Evolutionary conservation across 768 basidiomycete species (phyloP), one percentile per base, ranked within the genome.

Genomic region (Rhodotorula paludigena): DNA sequence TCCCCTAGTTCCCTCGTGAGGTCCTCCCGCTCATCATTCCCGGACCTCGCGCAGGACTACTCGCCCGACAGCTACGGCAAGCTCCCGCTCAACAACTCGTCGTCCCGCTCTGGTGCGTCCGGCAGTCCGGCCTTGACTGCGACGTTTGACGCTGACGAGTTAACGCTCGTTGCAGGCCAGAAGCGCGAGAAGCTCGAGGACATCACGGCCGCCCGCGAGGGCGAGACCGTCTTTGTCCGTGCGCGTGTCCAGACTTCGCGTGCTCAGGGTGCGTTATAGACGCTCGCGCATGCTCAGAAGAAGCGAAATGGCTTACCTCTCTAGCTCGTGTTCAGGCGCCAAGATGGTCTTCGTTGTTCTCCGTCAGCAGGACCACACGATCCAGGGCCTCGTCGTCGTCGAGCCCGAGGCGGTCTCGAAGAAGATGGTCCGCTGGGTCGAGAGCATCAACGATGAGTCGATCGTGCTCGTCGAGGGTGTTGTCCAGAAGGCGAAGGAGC

Each of bases 391-490:
- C 47, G 81, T 94, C 67, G 79, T 82, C 55, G 85, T 89, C 32
- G 81, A 87, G 16, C 83, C 85, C 18, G 88, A 85, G 53, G 86
- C 84, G 75, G 83, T 98, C 35, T 93, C 90, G 69, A 97, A 93
- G 80, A 92, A 94, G 78, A 99, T 99, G 96, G 85, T 92, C 45
- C 96, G 92, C 79, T 98, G 89, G 88, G 85, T 87, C 25, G 86
- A 86, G 28, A 77, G 84, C 33, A 80, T 98, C 57, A 81, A 87
- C 35, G 84, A 84, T 74, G 96, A 99, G 81, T 89, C 88, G 65
- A 92, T 99, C 75, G 87, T 98, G 10, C 84, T 93, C 32, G 88
- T 94, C 10, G 88, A 92, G 79, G 94, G 92, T 45, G 76, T 82
- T 59, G 88, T 93, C 49, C 85, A 86, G 77, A 87, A 85, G 78